These are phyloP conservation scores for Myxozyma sirexii DNA, from an alignment of 805 yeast species.

Conservation along the genomic window DNA sequence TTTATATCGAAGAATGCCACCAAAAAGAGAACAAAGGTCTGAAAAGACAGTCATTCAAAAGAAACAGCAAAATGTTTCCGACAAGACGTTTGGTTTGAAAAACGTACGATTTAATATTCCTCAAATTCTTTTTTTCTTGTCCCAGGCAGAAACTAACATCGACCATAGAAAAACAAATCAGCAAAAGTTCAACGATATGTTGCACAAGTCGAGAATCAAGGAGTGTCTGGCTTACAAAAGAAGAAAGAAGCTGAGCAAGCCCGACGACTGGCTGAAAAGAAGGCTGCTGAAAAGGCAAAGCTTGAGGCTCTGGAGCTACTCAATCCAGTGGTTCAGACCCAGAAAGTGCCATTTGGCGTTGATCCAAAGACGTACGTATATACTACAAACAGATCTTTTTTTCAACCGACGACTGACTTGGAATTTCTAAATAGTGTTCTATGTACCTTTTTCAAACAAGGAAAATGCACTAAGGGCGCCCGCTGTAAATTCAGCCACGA, in stretches of 20 bases:
- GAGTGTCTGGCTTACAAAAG: conserved; percentile 56
- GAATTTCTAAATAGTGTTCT: conserved; percentile 50
- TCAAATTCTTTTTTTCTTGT: conserved; percentile 17
- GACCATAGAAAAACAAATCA: conserved; percentile 71
- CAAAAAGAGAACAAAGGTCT: conserved; percentile 67
- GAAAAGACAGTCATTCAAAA: conserved; percentile 60
- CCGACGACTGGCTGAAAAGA: conserved; percentile 73
- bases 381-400: no score
- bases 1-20: conserved; percentile 63
- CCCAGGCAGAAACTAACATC: background rate
- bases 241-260: conserved; percentile 75
- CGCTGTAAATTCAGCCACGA: conserved; percentile 94
- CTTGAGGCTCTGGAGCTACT: conserved; percentile 81
- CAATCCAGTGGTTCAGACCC: conserved; percentile 65
- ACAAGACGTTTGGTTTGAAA: conserved; percentile 93
- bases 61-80: conserved; percentile 65
- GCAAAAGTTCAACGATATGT: conserved; percentile 80
- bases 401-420: no score
- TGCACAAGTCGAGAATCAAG: conserved; percentile 67
- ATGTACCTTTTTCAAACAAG: conserved; percentile 86
- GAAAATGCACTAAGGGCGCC: conserved; percentile 67
- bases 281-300: conserved; percentile 87
- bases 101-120: conserved; percentile 46
- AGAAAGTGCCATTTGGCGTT: conserved; percentile 93
- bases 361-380: conserved; percentile 83